Evolutionary conservation across 192 early-diverging fungal species (phyloP).

Genomic region (Mycoemilia scoparia): DNA sequence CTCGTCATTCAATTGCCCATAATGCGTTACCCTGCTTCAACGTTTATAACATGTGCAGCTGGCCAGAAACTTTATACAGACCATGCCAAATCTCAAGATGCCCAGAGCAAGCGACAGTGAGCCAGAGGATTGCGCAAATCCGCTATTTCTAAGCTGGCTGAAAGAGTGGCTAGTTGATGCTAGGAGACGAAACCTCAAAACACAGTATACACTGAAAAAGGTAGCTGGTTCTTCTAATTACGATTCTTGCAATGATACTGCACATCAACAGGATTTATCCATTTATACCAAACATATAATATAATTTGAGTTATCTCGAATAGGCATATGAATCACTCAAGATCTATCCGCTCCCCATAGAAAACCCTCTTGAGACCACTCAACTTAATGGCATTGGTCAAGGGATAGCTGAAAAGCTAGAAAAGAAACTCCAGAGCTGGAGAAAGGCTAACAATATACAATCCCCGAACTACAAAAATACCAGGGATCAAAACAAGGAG

Average conservation of each 20-base stretch:
- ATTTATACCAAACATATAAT: no score
- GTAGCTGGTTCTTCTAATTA: conserved; percentile 12
- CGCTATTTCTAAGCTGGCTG: conserved; percentile 45
- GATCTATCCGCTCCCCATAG: conserved; percentile 35
- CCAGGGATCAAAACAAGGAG: conserved; percentile 1
- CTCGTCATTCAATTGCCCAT: no score
- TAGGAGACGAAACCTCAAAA: conserved; percentile 21
- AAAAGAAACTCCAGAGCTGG: conserved; percentile 31
- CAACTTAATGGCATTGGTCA: conserved; percentile 49
- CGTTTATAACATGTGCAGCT: no score
- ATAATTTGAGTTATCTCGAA: no score
- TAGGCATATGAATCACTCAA: conserved; percentile 44
- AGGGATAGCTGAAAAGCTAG: conserved; percentile 28
- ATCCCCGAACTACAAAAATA: conserved; percentile 3
- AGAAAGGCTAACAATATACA: conserved; percentile 27
- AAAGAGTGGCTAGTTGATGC: conserved; percentile 47
- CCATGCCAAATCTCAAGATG: no score
- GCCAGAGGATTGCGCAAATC: conserved; percentile 39
- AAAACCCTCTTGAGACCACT: conserved; percentile 36
- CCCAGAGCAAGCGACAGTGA: conserved; percentile 5
- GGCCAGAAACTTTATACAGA: no score
- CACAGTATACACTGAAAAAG: conserved; percentile 37
- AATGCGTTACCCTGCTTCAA: no score
- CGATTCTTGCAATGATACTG: not conserved
- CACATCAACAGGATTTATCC: not conserved